A percentile compares a stretch with the other conserved stretches of the same genome.
These are phyloP conservation scores for Neurospora intermedia DNA, from an alignment of 495 filamentous ascomycete genomes.

Conservation along the genomic window DNA sequence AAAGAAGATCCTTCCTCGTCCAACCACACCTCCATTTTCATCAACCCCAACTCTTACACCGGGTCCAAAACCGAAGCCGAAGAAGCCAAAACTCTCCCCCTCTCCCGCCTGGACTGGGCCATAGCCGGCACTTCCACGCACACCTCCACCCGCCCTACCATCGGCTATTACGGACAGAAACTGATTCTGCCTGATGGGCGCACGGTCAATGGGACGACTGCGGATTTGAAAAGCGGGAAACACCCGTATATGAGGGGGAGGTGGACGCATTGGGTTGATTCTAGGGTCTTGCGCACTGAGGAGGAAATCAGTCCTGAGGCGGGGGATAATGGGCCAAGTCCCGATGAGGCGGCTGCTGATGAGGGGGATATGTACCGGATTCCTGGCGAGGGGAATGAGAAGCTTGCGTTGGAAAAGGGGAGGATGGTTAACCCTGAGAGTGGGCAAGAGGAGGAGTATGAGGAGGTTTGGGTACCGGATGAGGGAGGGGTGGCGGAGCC, in stretches of 20 bases:
- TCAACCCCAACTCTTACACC: not conserved
- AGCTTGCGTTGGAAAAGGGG: constrained; percentile 37
- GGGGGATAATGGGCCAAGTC: not conserved
- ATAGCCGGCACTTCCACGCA: constrained; percentile 40
- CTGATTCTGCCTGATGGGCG: not conserved
- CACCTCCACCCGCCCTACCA: not conserved
- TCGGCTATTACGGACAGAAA: not conserved
- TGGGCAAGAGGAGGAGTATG: constrained; percentile 34
- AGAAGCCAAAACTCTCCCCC: not conserved
- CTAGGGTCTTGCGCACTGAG: constrained; percentile 15
- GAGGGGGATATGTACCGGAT: constrained; percentile 39
- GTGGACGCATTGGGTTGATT: constrained; percentile 47
- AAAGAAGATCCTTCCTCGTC: not conserved
- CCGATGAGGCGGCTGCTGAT: constrained; percentile 27
- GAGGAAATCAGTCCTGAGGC: too few relatives aligned
- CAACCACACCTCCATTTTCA: not conserved
- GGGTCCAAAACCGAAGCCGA: constrained; percentile 1
- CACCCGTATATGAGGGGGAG: not conserved
- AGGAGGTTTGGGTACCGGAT: constrained; percentile 46
- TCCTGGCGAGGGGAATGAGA: constrained; percentile 19
- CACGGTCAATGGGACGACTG: not conserved
- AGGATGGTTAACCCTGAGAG: constrained; percentile 36
- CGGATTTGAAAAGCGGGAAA: not conserved
- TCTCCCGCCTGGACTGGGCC: constrained; percentile 35
- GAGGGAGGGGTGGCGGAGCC: constrained; percentile 24